These are phyloP conservation scores for Zymoseptoria crescenta DNA, from an alignment of 2,329 filamentous ascomycete species.

Conservation along the genomic window DNA sequence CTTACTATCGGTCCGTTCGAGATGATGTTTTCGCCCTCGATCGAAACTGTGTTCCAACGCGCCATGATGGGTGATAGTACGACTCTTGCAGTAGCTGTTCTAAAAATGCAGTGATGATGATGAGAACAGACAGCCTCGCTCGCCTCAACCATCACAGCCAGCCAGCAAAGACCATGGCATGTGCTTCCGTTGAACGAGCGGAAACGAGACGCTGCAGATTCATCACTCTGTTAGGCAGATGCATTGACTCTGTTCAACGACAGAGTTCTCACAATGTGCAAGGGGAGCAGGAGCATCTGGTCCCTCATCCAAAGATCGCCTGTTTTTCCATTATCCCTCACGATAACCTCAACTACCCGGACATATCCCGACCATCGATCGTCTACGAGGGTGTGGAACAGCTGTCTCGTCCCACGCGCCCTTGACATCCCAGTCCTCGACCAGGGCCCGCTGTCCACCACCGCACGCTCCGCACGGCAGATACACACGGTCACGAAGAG, in stretches of 20 bases:
- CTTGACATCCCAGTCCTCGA: background rate
- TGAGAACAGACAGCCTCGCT: background rate
- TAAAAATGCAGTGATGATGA: background rate
- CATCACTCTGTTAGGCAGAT: no score
- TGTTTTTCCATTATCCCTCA: no score
- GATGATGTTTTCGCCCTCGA: background rate
- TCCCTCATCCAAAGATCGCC: no score
- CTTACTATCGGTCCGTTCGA: background rate
- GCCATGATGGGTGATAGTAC: no score
- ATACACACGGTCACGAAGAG: background rate
- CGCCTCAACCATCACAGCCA: background rate
- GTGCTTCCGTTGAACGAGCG: no score
- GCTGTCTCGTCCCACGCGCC: background rate
- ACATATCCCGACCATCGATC: background rate
- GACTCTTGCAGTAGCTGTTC: background rate
- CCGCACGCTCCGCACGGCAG: background rate
- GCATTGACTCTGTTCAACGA: no score
- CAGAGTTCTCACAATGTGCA: no score
- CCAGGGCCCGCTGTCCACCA: background rate
- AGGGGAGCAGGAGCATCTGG: background rate
- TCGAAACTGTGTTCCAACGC: background rate
- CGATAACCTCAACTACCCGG: background rate
- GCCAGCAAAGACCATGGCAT: no score
- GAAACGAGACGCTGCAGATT: no score
- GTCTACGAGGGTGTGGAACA: background rate